Evolutionary conservation across 2,329 filamentous ascomycete genomes (phyloP), one percentile per base, ranked within the genome.

Genomic region (Aspergillus ochraceoroseus): DNA sequence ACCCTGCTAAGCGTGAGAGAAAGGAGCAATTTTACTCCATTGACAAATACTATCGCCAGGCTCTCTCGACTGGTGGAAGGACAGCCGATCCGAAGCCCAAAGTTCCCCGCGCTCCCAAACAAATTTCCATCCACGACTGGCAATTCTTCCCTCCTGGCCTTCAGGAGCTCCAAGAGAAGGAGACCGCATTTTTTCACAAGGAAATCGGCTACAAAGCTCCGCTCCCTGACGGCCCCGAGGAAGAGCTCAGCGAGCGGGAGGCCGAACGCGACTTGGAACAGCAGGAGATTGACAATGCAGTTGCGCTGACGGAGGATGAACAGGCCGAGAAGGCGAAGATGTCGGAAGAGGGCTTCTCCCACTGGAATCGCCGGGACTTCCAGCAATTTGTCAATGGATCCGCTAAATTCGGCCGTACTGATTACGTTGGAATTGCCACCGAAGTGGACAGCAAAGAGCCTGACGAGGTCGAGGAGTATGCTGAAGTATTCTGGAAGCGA

Each of bases 11-110:
- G 74, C 89, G 92, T 65, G 94, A 98, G 70, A 86, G 92, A 57
- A 98, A 96, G 66, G 90, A 96, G 60, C 88, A 95, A 62, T 88
- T 87, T 4, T 98, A 98, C 63, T 95, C 90, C 0, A 95, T 98
- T 72, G 94, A 98, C 64, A 94, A 95, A 65, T 98, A 98, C 70
- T 98, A 96, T 69, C 84, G 90, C 51, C 83, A 94, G 56, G 87
- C 88, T 7, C 77, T 98, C 58, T 85, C 85, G 55, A 92, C 86
- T 38, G 81, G 87, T 64, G 80, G 83, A 23, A 77, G 82, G 31
- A 83, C 81, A 15, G 82, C 87, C 26, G 88, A 95, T 47, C 77
- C 85, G 17, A 95, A 95, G 65, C 89, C 90, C 6, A 95, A 95
- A 67, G 87, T 92, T 13, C 94, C 92, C n/a, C 82, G 89, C 41